Conservation (phyloP, 2,329 filamentous ascomycete genomes). For the Colletotrichum musae region DNA sequence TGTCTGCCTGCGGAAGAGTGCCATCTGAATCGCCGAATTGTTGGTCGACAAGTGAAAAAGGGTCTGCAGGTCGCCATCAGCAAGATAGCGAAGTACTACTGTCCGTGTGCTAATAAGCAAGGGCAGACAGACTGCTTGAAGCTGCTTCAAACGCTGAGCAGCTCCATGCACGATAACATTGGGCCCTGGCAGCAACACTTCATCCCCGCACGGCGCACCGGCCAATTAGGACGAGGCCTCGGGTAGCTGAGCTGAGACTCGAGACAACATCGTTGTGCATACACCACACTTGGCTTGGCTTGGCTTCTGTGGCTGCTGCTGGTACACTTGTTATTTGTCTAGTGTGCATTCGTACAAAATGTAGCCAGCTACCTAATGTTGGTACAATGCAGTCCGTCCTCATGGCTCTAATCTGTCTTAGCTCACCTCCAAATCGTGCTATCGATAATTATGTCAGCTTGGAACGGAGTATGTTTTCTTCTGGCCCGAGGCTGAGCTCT, state of each 20-base stretch:
- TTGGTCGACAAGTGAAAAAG: constrained; percentile 22
- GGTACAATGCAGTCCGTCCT: too few relatives aligned
- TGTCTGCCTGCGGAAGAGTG: constrained; percentile 21
- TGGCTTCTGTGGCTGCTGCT: too few relatives aligned
- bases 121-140: constrained; percentile 13
- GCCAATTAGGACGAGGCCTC: constrained; percentile 17
- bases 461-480: too few relatives aligned
- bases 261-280: constrained; percentile 13
- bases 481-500: too few relatives aligned
- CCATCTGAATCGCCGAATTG: constrained; percentile 23
- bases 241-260: constrained; percentile 29
- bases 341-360: too few relatives aligned
- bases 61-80: constrained; percentile 24
- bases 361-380: too few relatives aligned
- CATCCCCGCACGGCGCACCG: constrained; percentile 15
- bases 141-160: constrained; percentile 15
- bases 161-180: constrained; percentile 30
- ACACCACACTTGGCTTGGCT: too few relatives aligned
- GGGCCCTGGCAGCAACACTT: constrained; percentile 26
- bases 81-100: background rate
- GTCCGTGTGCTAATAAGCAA: too few relatives aligned
- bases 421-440: too few relatives aligned
- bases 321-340: too few relatives aligned
- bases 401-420: too few relatives aligned
- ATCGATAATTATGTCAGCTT: too few relatives aligned